These are phyloP conservation scores for Microbotryum saponariae DNA, from an alignment of 1,284 basidiomycete species.

Conservation along the genomic window DNA sequence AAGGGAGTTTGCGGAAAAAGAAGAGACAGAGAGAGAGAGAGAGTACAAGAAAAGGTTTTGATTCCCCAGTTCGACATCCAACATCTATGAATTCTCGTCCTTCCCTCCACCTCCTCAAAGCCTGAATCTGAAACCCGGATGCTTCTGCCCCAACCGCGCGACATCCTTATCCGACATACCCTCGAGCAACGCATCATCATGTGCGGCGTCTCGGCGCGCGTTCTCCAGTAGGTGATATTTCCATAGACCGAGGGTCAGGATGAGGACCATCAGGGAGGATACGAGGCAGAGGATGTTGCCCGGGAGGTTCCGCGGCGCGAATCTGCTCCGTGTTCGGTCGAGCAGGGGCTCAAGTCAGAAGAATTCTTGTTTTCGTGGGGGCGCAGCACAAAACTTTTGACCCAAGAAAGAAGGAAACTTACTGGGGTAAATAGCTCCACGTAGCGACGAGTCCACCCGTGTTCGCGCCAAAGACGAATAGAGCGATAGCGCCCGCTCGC, in stretches of 20 bases:
- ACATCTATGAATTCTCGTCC: too few species aligned
- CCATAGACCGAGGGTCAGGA: constrained; percentile 15
- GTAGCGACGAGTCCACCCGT: constrained; percentile 37
- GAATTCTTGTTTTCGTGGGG: too few species aligned
- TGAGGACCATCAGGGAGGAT: constrained; percentile 18
- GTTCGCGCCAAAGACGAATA: constrained; percentile 38
- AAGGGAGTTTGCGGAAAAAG: not conserved
- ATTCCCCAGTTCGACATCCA: too few species aligned
- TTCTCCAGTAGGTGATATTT: constrained; percentile 24
- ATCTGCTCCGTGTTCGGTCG: not conserved
- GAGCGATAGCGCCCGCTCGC: constrained; percentile 36
- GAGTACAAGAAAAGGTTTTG: too few species aligned
- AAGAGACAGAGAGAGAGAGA: not conserved
- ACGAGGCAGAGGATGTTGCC: constrained; percentile 30
- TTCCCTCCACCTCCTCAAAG: not conserved
- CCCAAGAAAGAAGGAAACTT: too few species aligned
- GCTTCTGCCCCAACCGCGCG: constrained; percentile 12
- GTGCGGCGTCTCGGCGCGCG: constrained; percentile 16
- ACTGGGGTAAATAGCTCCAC: constrained; percentile 35
- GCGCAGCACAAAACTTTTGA: too few species aligned
- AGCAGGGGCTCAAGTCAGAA: too few species aligned
- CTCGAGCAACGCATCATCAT: constrained; percentile 23
- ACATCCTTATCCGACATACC: constrained; percentile 23
- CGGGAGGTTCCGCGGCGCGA: constrained; percentile 6
- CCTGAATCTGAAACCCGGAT: constrained; percentile 24